A percentile compares a stretch with the other conserved stretches of the same genome.
These are phyloP conservation scores for Malassezia equina DNA, from an alignment of 1,284 basidiomycete genomes.

Conservation along the genomic window DNA sequence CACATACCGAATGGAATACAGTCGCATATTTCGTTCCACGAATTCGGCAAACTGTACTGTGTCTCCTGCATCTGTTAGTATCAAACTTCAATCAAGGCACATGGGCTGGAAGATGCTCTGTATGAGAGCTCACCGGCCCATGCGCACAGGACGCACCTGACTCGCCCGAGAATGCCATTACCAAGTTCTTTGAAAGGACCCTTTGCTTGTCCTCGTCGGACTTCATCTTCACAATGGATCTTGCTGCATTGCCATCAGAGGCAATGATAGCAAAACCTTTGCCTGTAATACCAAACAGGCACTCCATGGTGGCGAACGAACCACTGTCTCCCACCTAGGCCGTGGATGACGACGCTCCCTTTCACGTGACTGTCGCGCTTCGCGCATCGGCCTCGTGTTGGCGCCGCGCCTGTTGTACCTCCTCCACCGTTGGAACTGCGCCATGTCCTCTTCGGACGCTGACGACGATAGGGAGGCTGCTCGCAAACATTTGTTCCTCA, in stretches of 20 bases:
- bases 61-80: constrained; percentile 56
- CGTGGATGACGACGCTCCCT: constrained; percentile 16
- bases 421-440: neutral
- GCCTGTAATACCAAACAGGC: constrained; percentile 52
- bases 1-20: constrained; percentile 83
- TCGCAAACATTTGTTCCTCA: constrained; percentile 25
- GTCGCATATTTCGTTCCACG: constrained; percentile 83
- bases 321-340: neutral
- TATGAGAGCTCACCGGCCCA: too few species aligned
- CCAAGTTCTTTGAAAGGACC: constrained; percentile 73
- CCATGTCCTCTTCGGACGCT: constrained; percentile 8
- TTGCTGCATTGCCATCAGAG: constrained; percentile 75
- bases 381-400: constrained; percentile 2
- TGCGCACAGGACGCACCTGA: constrained; percentile 49
- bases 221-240: constrained; percentile 96
- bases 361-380: constrained; percentile 12
- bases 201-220: constrained; percentile 95
- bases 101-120: too few species aligned
- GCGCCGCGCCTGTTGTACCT: neutral
- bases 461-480: constrained; percentile 3
- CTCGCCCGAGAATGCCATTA: constrained; percentile 92
- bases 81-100: too few species aligned
- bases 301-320: constrained; percentile 45
- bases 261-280: constrained; percentile 52
- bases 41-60: constrained; percentile 95